A percentile compares a stretch with the other conserved stretches of the same genome.
These are phyloP conservation scores for Vanderwaltozyma yarrowii DNA, from an alignment of 805 yeast species.

Conservation along the genomic window DNA sequence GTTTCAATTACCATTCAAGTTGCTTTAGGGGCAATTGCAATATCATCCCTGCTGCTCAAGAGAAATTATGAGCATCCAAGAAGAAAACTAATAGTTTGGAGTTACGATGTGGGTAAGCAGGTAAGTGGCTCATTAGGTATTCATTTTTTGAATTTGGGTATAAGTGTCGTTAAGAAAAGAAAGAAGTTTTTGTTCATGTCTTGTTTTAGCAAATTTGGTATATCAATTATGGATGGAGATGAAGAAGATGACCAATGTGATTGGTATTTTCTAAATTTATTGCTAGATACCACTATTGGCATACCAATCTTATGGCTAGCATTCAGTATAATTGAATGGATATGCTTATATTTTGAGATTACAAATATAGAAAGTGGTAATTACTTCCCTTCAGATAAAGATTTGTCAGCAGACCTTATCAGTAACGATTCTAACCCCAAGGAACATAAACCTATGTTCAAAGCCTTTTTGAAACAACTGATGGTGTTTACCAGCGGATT, in stretches of 20 bases:
- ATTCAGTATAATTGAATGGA: slow-evolving; percentile 41
- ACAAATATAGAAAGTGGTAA: slow-evolving; percentile 40
- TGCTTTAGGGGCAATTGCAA: slow-evolving; percentile 63
- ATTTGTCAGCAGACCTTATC: too few species aligned
- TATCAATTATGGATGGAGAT: slow-evolving; percentile 17
- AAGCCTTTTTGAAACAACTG: slow-evolving; percentile 64
- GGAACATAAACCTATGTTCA: slow-evolving; percentile 41
- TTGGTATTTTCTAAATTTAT: slow-evolving; percentile 84
- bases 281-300: slow-evolving; percentile 90
- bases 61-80: slow-evolving; percentile 74
- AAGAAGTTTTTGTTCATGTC: slow-evolving; percentile 6
- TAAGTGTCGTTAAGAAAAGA: slow-evolving; percentile 46
- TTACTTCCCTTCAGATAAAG: slow-evolving; percentile 15
- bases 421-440: neutral
- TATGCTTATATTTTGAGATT: slow-evolving; percentile 25
- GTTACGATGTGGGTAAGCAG: slow-evolving; percentile 83
- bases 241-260: slow-evolving; percentile 68
- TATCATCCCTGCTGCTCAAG: slow-evolving; percentile 64
- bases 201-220: neutral
- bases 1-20: slow-evolving; percentile 74
- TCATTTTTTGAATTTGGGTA: slow-evolving; percentile 64
- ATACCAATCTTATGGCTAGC: slow-evolving; percentile 65
- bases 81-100: slow-evolving; percentile 84
- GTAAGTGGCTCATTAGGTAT: slow-evolving; percentile 77
- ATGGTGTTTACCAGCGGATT: slow-evolving; percentile 55